Conservation (phyloP, 345 rosid species). For the Iberis pinnata region DNA sequence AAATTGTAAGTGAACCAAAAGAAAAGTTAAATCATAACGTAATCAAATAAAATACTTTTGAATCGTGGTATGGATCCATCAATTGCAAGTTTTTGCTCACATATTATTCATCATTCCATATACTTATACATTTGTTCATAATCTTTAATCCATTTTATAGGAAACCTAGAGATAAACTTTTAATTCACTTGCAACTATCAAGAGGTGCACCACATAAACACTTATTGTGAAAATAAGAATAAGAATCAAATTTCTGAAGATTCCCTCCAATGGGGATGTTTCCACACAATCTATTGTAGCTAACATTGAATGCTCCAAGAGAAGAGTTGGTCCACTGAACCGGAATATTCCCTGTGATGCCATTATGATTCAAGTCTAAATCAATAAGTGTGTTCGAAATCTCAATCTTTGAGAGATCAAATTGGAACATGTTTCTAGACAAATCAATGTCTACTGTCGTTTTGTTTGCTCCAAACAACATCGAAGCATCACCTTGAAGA, state of each 20-base stretch:
- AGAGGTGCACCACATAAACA: conserved; percentile 87
- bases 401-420: conserved; percentile 40
- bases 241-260: conserved; percentile 49
- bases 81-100: no score
- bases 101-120: no score
- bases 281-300: conserved; percentile 73
- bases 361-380: conserved; percentile 65
- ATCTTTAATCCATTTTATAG: no score
- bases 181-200: conserved; percentile 31
- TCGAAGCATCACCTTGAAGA: conserved; percentile 55
- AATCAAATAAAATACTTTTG: no score
- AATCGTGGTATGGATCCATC: no score
- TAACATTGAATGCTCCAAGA: conserved; percentile 49
- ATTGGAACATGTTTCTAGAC: conserved; percentile 48
- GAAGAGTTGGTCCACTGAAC: conserved; percentile 30
- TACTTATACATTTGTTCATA: no score
- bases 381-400: conserved; percentile 34
- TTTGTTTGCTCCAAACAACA: conserved; percentile 53
- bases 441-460: conserved; percentile 36
- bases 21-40: no score
- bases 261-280: conserved; percentile 53
- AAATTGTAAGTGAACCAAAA: no score
- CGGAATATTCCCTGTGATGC: conserved; percentile 53
- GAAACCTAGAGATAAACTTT: no score
- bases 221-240: conserved; percentile 49